phyloP scores from a whole-genome alignment of 2,329 filamentous ascomycete species.

The Aspergillus fructus region DNA sequence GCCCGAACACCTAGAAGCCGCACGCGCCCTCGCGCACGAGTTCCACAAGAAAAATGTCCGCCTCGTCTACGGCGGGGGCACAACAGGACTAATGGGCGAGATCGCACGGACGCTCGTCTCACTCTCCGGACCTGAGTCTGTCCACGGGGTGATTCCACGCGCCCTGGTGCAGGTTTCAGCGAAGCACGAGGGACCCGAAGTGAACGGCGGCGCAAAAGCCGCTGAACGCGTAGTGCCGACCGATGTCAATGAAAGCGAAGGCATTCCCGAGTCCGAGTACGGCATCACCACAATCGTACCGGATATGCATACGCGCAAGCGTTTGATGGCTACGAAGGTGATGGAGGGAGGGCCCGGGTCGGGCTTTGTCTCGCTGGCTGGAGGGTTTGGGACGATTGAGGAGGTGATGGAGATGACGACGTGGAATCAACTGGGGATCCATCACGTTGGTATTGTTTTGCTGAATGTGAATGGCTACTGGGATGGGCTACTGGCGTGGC shows the following conservation, averaged over 20 bases:
- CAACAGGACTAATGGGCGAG: slow-evolving; percentile 93
- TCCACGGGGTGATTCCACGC: slow-evolving; percentile 91
- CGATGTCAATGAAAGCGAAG: slow-evolving; percentile 52
- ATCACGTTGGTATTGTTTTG: slow-evolving; percentile 73
- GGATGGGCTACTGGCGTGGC: slow-evolving; percentile 81
- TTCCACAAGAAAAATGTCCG: slow-evolving; percentile 76
- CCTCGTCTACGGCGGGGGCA: slow-evolving; percentile 93
- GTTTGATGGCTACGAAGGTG: slow-evolving; percentile 88
- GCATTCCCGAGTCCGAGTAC: slow-evolving; percentile 52
- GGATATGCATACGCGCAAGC: slow-evolving; percentile 96
- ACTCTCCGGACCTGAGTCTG: slow-evolving; percentile 73
- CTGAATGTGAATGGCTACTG: slow-evolving; percentile 91
- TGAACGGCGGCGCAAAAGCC: slow-evolving; percentile 31
- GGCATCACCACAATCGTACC: slow-evolving; percentile 83
- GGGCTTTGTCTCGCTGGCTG: slow-evolving; percentile 84
- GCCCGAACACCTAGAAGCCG: slow-evolving; percentile 73
- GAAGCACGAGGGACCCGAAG: slow-evolving; percentile 33
- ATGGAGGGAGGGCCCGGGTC: slow-evolving; percentile 76
- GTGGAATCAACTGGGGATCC: slow-evolving; percentile 97
- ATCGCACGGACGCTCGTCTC: slow-evolving; percentile 81
- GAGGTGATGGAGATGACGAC: slow-evolving; percentile 91
- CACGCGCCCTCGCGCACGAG: slow-evolving; percentile 68
- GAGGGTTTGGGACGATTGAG: slow-evolving; percentile 93
- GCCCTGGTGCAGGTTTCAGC: slow-evolving; percentile 69
- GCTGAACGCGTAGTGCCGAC: slow-evolving; percentile 47